Evolutionary conservation across 495 filamentous ascomycete species (phyloP), one percentile per base, ranked within the genome.

Genomic region (Glonium stellatum): DNA sequence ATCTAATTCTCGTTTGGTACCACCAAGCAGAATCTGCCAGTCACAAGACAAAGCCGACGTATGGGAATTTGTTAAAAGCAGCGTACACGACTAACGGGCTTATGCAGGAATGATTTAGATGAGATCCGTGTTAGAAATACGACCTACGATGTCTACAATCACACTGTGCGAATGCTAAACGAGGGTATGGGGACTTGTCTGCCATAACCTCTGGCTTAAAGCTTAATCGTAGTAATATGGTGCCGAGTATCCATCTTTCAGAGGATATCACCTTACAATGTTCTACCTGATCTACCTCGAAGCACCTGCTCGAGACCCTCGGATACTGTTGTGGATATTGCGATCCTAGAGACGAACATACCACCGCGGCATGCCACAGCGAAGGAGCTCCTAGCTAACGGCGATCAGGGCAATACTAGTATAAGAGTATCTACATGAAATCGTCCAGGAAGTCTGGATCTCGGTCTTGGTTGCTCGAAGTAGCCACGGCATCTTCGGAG

Each of bases 401-500:
- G 42, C n/a, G 10, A 47, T 47, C 42, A 18, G n/a, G n/a, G 5
- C 42, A 9, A 47, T 18, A 18, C 42, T 47, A 9, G 42, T n/a
- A n/a, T n/a, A n/a, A 3, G 21, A 23, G 25, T 18, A 18, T 12
- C 42, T 75, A 90, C 84, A 89, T 87, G 64, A 90, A 90, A 64
- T 90, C 87, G 54, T 89, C 87, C 69, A 81, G 75, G 74, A 81
- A 88, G 61, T 82, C 75, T 54, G 77, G 76, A 53, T 73, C 70
- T 18, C 84, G 79, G 63, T 85, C 78, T 62, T 90, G 86, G 67
- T 90, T 90, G 68, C 82, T 87, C 37, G 80, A 80, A 22, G 69
- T 70, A 34, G 78, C 83, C 71, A 87, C 72, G 62, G 84, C 84
- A 55, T 87, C 84, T 58, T 87, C 85, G 19, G 80, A 78, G 63